phyloP scores from a whole-genome alignment of 1,139 yeast species.

The Kodamaea sp. region DNA sequence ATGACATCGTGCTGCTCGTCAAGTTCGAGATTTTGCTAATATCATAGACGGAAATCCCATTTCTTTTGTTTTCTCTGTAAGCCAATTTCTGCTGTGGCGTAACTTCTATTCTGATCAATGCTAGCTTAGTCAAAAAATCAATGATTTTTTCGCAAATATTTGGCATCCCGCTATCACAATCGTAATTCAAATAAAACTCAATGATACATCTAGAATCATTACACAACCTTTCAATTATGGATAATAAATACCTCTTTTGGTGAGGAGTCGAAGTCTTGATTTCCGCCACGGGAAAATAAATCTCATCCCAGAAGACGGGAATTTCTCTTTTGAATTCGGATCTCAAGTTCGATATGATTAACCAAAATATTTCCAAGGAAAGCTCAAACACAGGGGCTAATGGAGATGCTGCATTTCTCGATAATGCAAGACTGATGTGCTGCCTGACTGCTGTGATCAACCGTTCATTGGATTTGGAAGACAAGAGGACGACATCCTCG shows the following conservation, averaged over 20 bases:
- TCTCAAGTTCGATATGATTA: constrained; percentile 78
- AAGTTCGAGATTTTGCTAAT: constrained; percentile 71
- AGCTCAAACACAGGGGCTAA: constrained; percentile 91
- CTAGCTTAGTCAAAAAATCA: constrained; percentile 73
- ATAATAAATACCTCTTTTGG: constrained; percentile 84
- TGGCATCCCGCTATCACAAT: constrained; percentile 83
- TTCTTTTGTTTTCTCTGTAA: constrained; percentile 61
- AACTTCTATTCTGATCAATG: constrained; percentile 71
- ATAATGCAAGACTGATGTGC: constrained; percentile 76
- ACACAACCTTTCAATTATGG: constrained; percentile 76
- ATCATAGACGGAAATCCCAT: constrained; percentile 73
- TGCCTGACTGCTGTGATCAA: constrained; percentile 83
- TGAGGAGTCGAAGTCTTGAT: constrained; percentile 89
- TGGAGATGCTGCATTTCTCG: constrained; percentile 92
- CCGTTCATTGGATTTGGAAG: constrained; percentile 57
- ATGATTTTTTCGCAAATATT: constrained; percentile 83
- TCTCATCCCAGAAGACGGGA: constrained; percentile 90
- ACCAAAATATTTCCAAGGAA: constrained; percentile 91
- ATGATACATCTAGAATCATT: constrained; percentile 88
- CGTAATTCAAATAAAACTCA: constrained; percentile 92
- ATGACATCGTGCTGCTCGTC: constrained; percentile 64
- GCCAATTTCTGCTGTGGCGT: constrained; percentile 68
- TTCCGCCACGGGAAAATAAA: constrained; percentile 91
- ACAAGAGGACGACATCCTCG: constrained; percentile 57
- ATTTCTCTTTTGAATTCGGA: constrained; percentile 88